Percentiles rank a stretch among this genome's conserved stretches.
phyloP scores from a whole-genome alignment of 352 stramenopile genomes.

The Globisporangium apiculatum region DNA sequence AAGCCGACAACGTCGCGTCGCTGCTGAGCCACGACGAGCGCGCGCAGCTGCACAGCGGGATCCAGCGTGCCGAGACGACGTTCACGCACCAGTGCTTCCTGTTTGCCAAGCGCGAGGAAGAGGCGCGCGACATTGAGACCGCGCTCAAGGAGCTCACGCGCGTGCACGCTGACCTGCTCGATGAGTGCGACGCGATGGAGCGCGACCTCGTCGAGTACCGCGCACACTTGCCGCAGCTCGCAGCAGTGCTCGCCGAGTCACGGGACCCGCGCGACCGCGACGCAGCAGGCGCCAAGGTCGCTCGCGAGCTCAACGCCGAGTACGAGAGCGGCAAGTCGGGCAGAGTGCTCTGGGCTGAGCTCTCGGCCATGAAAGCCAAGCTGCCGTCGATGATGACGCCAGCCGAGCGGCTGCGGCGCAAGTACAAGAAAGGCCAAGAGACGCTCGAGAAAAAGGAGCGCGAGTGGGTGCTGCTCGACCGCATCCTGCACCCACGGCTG shows the following conservation, averaged over 20 bases:
- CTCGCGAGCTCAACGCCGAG: constrained; percentile 50
- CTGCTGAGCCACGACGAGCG: constrained; percentile 31
- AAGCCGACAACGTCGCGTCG: constrained; percentile 35
- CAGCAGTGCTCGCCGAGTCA: constrained; percentile 29
- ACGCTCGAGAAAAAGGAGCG: constrained; percentile 65
- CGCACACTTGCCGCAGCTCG: constrained; percentile 38
- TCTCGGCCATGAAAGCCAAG: constrained; percentile 69
- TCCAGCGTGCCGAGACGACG: constrained; percentile 23
- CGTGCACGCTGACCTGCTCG: constrained; percentile 54
- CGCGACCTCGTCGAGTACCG: constrained; percentile 42
- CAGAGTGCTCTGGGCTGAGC: constrained; percentile 64
- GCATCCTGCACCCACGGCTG: constrained; percentile 47
- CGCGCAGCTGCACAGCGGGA: constrained; percentile 27
- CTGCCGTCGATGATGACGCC: constrained; percentile 75
- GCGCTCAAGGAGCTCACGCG: constrained; percentile 56
- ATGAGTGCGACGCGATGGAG: constrained; percentile 60
- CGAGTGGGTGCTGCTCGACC: constrained; percentile 71
- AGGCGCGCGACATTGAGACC: constrained; percentile 59
- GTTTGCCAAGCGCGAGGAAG: constrained; percentile 62
- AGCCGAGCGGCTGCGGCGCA: constrained; percentile 56
- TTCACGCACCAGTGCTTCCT: constrained; percentile 71
- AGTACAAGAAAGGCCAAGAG: constrained; percentile 71
- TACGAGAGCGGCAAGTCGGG: constrained; percentile 46
- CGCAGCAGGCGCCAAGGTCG: constrained; percentile 42
- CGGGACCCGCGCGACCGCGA: constrained; percentile 21